phyloP scores from a whole-genome alignment of 192 early-diverging fungal genomes.

The Umbelopsis sp. region DNA sequence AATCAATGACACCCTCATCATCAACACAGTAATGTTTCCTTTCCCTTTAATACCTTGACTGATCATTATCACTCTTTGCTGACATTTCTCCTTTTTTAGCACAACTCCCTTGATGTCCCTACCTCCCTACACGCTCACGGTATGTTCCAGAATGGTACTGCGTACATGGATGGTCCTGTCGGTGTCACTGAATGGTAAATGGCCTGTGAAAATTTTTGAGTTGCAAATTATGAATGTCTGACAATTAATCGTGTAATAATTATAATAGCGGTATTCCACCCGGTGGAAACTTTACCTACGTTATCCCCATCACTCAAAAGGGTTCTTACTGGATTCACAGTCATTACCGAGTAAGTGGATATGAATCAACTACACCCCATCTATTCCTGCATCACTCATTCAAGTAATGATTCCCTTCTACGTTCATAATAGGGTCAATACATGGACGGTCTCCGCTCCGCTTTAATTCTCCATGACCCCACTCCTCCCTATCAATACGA shows the following conservation, averaged over 20 bases:
- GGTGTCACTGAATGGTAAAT: slow-evolving; percentile 71
- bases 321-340: slow-evolving; percentile 58
- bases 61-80: not conserved
- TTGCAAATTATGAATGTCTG: not conserved
- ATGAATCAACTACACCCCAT: not conserved
- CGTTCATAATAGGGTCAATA: slow-evolving; percentile 35
- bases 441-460: slow-evolving; percentile 41
- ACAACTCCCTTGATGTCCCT: slow-evolving; percentile 36
- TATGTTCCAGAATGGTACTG: slow-evolving; percentile 73
- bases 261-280: slow-evolving; percentile 66
- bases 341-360: slow-evolving; percentile 43
- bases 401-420: not conserved
- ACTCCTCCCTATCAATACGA: slow-evolving; percentile 65
- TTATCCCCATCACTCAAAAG: slow-evolving; percentile 66
- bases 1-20: slow-evolving; percentile 48
- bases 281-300: slow-evolving; percentile 75
- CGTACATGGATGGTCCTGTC: slow-evolving; percentile 68
- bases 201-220: not conserved
- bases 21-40: slow-evolving; percentile 43
- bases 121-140: slow-evolving; percentile 72
- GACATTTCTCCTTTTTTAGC: not conserved
- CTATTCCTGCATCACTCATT: not conserved
- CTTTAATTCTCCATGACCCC: slow-evolving; percentile 44
- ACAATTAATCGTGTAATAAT: not conserved
- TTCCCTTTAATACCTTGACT: not conserved